These are phyloP conservation scores for Sugiyamaella americana DNA, from an alignment of 805 yeast genomes.

Conservation along the genomic window DNA sequence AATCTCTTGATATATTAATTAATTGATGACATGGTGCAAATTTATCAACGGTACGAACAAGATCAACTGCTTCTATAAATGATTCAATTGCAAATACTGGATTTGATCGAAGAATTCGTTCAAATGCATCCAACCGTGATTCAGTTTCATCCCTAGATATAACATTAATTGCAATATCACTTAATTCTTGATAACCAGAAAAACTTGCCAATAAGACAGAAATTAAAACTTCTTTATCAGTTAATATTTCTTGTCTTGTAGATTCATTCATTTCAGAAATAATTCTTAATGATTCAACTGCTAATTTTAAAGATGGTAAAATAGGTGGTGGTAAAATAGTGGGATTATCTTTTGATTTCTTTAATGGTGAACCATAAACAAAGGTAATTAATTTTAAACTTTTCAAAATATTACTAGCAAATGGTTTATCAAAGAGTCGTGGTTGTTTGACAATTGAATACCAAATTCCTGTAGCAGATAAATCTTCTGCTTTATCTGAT, in stretches of 20 bases:
- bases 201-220: constrained; percentile 74
- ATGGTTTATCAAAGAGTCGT: not conserved
- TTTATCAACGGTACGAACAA: constrained; percentile 42
- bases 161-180: constrained; percentile 65
- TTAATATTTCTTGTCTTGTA: constrained; percentile 36
- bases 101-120: constrained; percentile 42
- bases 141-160: constrained; percentile 73
- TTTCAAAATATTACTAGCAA: not conserved
- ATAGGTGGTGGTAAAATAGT: no score
- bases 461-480: not conserved
- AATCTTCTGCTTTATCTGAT: not conserved
- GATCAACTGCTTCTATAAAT: constrained; percentile 40
- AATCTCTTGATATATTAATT: constrained; percentile 69
- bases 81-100: constrained; percentile 45
- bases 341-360: constrained; percentile 8
- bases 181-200: constrained; percentile 50
- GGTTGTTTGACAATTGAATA: not conserved
- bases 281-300: constrained; percentile 35
- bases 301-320: constrained; percentile 18
- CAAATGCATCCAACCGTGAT: constrained; percentile 74
- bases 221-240: constrained; percentile 40
- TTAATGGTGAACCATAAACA: constrained; percentile 4
- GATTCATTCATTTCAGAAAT: constrained; percentile 37
- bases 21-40: constrained; percentile 74
- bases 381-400: not conserved